Percentiles rank a stretch among this genome's conserved stretches.
Evolutionary conservation across 2,329 filamentous ascomycete genomes (phyloP).

Genomic region (Pseudocercospora pini-densiflorae): DNA sequence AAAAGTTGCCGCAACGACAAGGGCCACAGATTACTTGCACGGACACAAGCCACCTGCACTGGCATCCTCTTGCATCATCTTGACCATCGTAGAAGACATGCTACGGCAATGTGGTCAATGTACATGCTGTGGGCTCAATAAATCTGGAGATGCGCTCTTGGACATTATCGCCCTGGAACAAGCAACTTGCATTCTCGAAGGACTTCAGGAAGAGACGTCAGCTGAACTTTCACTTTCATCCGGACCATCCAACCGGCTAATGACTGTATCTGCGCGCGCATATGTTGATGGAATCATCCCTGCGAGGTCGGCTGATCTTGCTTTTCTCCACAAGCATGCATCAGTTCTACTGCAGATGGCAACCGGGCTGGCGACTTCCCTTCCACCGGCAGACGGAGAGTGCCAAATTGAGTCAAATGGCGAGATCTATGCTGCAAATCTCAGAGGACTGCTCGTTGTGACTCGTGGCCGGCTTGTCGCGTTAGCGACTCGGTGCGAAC

Average conservation of each 20-base stretch:
- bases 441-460: neutral
- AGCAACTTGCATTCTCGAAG: neutral
- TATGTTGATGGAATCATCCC: neutral
- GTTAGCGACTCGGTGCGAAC: neutral
- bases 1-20: neutral
- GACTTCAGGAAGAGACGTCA: neutral
- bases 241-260: neutral
- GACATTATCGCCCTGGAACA: neutral
- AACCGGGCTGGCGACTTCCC: neutral
- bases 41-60: neutral
- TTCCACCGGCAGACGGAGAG: neutral
- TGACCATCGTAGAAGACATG: neutral
- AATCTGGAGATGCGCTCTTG: neutral
- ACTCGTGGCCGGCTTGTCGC: neutral
- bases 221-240: neutral
- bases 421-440: neutral
- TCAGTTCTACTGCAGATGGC: neutral
- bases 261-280: neutral
- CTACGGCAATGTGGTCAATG: neutral
- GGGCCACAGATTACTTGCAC: neutral
- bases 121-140: neutral
- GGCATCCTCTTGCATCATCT: neutral
- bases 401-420: neutral
- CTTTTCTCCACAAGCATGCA: neutral
- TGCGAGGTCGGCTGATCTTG: neutral